Base-by-base conservation (phyloP, 768 basidiomycete species). In the Astraeus odoratus region DNA sequence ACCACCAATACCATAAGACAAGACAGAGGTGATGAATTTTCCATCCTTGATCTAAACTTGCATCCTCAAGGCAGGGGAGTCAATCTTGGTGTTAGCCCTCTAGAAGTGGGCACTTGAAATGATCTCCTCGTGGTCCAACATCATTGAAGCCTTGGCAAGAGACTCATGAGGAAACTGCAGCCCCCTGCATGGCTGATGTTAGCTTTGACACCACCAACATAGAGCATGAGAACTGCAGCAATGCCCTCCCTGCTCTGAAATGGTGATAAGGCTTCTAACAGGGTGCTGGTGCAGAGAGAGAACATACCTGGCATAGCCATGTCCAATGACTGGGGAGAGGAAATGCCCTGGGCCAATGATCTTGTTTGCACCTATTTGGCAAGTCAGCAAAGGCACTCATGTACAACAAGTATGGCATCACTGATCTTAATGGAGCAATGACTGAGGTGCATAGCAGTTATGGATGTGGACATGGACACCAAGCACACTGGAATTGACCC, bases 361-460 rank as follows among this genome's bases (percentile, higher is more conserved):
- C 12, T 52, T 66, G 29, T 61, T 63, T 8, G 55, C 59, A 36
- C 53, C 57, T 59, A 36, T 39, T 27, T 13, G 29, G 16, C 9
- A 6, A 15, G 22, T 16, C 20, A n/a, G 12, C n/a, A 31, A 12
- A 4, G 51, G 30, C 44, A 26, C 43, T 48, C 3, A 1, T 2
- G 2, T 4, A 19, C 2, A 4, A 15, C 16, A 2, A 18, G 8
- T 3, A 1, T 18, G 10, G 38, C 27, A 7, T 77, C 76, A 1
- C 73, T 73, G 24, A 54, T 57, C 18, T 58, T 57, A 4, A 77
- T 58, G 0, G 72, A 67, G 24, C 70, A 69, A 2, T 75, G 60
- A 3, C 71, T 75, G 15, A 77, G 64, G 55, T 78, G 75, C 37
- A 73, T 59, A 1, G 72, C 72, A 5, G 64, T 68, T n/a, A 71